Percentiles rank a stretch among this genome's conserved stretches.
These are phyloP conservation scores for Clonostachys rhizophaga DNA, from an alignment of 2,329 filamentous ascomycete species.

Conservation along the genomic window DNA sequence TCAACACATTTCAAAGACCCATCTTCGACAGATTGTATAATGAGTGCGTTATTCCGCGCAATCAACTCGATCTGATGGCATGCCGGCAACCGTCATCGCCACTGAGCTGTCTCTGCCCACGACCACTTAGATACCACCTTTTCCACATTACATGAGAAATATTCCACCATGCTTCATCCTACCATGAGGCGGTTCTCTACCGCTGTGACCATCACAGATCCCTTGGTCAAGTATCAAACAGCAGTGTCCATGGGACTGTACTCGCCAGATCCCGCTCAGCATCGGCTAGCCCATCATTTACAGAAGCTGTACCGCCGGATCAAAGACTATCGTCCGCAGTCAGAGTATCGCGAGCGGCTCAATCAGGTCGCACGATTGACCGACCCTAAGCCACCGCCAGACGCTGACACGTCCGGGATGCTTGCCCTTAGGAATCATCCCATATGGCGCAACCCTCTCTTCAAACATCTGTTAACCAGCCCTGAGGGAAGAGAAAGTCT, in stretches of 20 bases:
- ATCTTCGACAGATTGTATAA: too few species aligned
- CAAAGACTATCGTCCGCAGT: slow-evolving; percentile 72
- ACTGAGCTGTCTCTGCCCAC: neutral
- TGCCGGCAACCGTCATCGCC: too few species aligned
- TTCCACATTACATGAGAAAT: neutral
- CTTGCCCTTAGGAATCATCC: slow-evolving; percentile 49
- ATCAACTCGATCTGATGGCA: too few species aligned
- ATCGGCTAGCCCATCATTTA: slow-evolving; percentile 69
- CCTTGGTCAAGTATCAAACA: slow-evolving; percentile 70
- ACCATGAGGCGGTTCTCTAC: slow-evolving; percentile 31
- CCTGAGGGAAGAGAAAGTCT: slow-evolving; percentile 52
- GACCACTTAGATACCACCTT: neutral
- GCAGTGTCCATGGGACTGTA: slow-evolving; percentile 63
- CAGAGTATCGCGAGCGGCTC: slow-evolving; percentile 64
- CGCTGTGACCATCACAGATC: slow-evolving; percentile 62
- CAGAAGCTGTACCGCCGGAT: slow-evolving; percentile 71
- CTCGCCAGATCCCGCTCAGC: slow-evolving; percentile 65
- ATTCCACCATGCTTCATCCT: neutral
- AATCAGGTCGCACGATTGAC: slow-evolving; percentile 50
- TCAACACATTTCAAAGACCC: too few species aligned
- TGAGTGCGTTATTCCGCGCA: too few species aligned
- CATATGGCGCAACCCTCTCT: slow-evolving; percentile 53
- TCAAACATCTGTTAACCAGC: slow-evolving; percentile 53
- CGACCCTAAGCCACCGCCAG: slow-evolving; percentile 8
- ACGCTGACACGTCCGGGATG: slow-evolving; percentile 20